Conservation (phyloP, 108 stramenopile species). For the Cyclotella distinguenda region DNA sequence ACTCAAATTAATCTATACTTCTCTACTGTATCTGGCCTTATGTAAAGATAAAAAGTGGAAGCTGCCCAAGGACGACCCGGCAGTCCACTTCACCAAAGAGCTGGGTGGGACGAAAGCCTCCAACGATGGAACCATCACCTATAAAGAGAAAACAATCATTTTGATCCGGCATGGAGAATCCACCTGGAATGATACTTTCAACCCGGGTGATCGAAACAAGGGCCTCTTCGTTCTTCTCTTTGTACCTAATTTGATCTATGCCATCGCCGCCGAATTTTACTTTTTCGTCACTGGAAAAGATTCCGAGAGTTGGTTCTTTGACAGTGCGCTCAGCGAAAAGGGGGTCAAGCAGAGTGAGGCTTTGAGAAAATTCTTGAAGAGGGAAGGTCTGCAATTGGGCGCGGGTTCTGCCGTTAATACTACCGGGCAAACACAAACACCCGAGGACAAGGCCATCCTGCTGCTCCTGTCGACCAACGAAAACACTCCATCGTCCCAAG, state of each 20-base stretch:
- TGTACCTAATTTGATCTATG: slow-evolving; percentile 68
- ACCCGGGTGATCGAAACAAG: slow-evolving; percentile 73
- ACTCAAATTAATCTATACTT: slow-evolving; percentile 50
- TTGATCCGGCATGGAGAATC: slow-evolving; percentile 86
- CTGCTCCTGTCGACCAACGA: slow-evolving; percentile 24
- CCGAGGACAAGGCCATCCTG: slow-evolving; percentile 35
- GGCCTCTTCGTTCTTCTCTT: slow-evolving; percentile 63
- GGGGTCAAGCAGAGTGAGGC: slow-evolving; percentile 64
- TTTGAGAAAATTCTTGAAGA: slow-evolving; percentile 57
- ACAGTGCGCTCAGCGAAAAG: slow-evolving; percentile 68
- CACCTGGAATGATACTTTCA: slow-evolving; percentile 92
- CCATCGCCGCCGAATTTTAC: slow-evolving; percentile 62
- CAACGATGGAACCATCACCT: slow-evolving; percentile 22
- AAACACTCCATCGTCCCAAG: slow-evolving; percentile 48
- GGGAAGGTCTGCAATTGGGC: slow-evolving; percentile 35
- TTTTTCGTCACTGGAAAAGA: slow-evolving; percentile 69
- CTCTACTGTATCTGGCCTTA: slow-evolving; percentile 59
- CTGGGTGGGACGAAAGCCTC: slow-evolving; percentile 21
- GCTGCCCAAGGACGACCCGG: slow-evolving; percentile 55
- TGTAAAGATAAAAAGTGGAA: slow-evolving; percentile 83
- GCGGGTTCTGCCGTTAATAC: slow-evolving; percentile 14
- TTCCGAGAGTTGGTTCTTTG: slow-evolving; percentile 81
- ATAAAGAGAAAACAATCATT: slow-evolving; percentile 72
- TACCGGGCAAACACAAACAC: too few relatives aligned
- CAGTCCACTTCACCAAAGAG: slow-evolving; percentile 47